Evolutionary conservation across 2,329 filamentous ascomycete genomes (phyloP), one percentile per base, ranked within the genome.

Genomic region (Colletotrichum tamarilloi): DNA sequence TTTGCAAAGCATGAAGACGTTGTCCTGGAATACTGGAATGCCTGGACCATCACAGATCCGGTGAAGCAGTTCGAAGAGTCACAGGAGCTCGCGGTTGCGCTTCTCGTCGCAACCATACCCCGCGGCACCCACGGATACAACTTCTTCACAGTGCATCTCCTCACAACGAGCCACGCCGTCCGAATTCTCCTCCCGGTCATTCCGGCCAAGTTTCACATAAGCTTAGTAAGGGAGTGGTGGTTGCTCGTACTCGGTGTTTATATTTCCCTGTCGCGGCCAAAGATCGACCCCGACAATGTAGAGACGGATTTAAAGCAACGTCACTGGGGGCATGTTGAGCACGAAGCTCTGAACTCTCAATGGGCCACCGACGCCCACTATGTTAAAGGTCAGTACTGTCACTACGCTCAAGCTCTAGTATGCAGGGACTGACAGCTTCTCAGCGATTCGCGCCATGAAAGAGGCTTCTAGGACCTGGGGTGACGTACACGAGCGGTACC

Each of bases 21-120:
- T 0, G 85, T 98, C 19, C 82, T 98, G 58, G 93, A 97, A 77
- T 94, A 98, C 84, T 98, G 95, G 94, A 97, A 97, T 76, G 92
- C 93, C 3, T 98, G 95, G 95, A 86, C 88, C 11, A 87, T 97
- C 26, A 83, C 87, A 9, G 87, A 95, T 73, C 92, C 94, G 1
- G 87, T 87, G n/a, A 87, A 89, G 76, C 92, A 95, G 78, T 97
- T 98, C 79, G 88, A 91, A 71, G 88, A 93, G 69, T 94, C 92
- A 1, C 91, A 93, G 77, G 87, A 91, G 78, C 86, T 88, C 1
- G 90, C 90, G 0, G 85, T 90, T 0, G 88, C 89, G 0, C 81
- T 95, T 7, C 82, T 94, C 0, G 86, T 95, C 5, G 87, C 89
- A 6, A 91, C 90, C 3, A 88, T 91, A 2, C 80, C 85, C 42